These are phyloP conservation scores for Larix kaempferi DNA, from an alignment of 75 land plant genomes.

Conservation along the genomic window DNA sequence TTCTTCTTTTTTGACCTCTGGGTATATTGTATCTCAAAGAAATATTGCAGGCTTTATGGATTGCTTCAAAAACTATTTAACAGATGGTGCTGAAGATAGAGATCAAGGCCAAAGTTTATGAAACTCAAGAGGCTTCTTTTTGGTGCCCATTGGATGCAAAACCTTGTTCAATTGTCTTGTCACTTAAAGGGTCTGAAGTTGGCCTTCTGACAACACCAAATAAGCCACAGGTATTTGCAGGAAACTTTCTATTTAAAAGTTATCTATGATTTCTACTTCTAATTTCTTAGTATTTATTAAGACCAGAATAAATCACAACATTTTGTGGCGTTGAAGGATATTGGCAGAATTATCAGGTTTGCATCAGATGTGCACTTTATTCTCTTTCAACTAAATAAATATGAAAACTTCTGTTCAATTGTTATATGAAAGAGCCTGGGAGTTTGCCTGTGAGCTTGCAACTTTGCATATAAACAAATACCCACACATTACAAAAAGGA, in stretches of 20 bases:
- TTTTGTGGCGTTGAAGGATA: neutral
- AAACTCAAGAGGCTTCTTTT: constrained; percentile 5
- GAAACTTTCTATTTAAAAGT: neutral
- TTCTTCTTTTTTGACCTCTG: neutral
- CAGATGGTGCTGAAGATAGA: constrained; percentile 9
- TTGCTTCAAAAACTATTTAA: neutral
- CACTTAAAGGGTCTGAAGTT: constrained; percentile 13
- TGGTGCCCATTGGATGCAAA: constrained; percentile 15
- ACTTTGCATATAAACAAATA: too few relatives aligned
- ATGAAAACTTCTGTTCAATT: too few relatives aligned
- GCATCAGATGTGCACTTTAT: neutral
- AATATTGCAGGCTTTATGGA: neutral
- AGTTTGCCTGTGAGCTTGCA: too few relatives aligned
- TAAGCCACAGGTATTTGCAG: constrained; percentile 17
- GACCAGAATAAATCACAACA: neutral
- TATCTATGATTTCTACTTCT: neutral
- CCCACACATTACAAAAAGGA: too few relatives aligned
- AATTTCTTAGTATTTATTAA: neutral
- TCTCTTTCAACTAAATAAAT: neutral
- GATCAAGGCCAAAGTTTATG: constrained; percentile 15
- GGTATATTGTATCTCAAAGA: neutral
- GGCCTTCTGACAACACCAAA: constrained; percentile 20
- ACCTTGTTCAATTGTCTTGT: constrained; percentile 9
- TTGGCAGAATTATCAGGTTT: neutral
- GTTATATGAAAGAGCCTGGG: too few relatives aligned